Conservation (phyloP, 2,329 filamentous ascomycete species). For the Trichoderma sp. region DNA sequence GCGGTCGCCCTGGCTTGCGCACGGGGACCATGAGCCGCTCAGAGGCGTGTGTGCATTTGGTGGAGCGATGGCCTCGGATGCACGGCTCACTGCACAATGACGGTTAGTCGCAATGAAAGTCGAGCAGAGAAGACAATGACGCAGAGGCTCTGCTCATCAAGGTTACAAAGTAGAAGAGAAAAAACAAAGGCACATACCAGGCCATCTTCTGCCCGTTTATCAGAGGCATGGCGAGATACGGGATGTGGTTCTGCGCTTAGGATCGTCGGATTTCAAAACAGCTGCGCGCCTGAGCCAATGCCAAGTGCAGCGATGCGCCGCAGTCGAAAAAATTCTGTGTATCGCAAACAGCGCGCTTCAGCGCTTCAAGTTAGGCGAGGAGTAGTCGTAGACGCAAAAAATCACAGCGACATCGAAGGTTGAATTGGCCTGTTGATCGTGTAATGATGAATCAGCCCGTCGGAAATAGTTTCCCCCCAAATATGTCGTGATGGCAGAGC, state of each 20-base stretch:
- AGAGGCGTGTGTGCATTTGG: conserved; percentile 66
- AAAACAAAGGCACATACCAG: conserved; percentile 52
- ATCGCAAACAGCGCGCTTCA: conserved; percentile 2
- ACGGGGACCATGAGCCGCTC: conserved; percentile 69
- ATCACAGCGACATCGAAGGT: background rate
- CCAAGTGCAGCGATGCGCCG: background rate
- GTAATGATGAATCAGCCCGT: background rate
- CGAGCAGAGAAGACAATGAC: background rate
- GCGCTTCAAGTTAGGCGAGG: background rate
- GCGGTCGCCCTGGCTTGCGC: conserved; percentile 66
- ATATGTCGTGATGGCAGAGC: background rate
- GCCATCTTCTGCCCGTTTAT: conserved; percentile 72
- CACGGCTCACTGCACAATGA: conserved; percentile 59
- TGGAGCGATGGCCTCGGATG: conserved; percentile 72
- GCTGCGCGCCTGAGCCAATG: background rate
- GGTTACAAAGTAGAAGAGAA: background rate
- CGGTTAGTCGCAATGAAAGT: background rate
- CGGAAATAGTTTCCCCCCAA: background rate
- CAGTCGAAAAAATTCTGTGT: background rate
- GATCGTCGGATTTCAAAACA: background rate
- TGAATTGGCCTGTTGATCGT: background rate
- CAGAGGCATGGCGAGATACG: conserved; percentile 54
- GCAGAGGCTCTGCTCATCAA: background rate
- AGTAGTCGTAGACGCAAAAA: background rate
- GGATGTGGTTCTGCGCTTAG: background rate